A percentile compares a stretch with the other conserved stretches of the same genome.
Evolutionary conservation across 2,329 filamentous ascomycete species (phyloP).

Genomic region (Exophiala lecanii-corni): DNA sequence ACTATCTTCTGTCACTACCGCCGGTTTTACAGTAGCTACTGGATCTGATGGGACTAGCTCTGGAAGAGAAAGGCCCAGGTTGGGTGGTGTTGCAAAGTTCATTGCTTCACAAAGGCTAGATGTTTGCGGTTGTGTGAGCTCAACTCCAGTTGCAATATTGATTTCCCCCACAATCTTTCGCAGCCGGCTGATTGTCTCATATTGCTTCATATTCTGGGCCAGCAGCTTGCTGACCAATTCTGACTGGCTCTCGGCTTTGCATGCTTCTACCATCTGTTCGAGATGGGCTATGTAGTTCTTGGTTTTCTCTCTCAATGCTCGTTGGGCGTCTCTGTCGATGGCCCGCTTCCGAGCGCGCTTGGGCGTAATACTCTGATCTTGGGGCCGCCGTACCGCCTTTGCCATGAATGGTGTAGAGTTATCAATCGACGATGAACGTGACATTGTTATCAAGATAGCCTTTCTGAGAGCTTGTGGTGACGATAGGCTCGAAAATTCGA

Average conservation of each 20-base stretch:
- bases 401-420: too few species aligned
- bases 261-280: not conserved
- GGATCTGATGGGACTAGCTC: not conserved
- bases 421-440: too few species aligned
- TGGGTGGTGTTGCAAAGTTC: not conserved
- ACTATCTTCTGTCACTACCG: not conserved
- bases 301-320: not conserved
- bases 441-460: too few species aligned
- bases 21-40: not conserved
- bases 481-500: too few species aligned
- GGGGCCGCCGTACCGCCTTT: too few species aligned
- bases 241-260: not conserved
- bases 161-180: not conserved
- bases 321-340: not conserved
- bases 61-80: not conserved
- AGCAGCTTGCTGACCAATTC: not conserved
- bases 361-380: too few species aligned
- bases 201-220: not conserved
- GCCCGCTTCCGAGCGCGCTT: constrained; percentile 1
- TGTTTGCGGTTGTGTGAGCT: not conserved
- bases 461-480: too few species aligned
- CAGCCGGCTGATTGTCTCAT: not conserved
- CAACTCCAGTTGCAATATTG: not conserved
- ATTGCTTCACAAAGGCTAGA: not conserved
- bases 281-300: not conserved